Base-by-base conservation (phyloP, 2,329 filamentous ascomycete genomes). In the Calonectria pauciramosa region DNA sequence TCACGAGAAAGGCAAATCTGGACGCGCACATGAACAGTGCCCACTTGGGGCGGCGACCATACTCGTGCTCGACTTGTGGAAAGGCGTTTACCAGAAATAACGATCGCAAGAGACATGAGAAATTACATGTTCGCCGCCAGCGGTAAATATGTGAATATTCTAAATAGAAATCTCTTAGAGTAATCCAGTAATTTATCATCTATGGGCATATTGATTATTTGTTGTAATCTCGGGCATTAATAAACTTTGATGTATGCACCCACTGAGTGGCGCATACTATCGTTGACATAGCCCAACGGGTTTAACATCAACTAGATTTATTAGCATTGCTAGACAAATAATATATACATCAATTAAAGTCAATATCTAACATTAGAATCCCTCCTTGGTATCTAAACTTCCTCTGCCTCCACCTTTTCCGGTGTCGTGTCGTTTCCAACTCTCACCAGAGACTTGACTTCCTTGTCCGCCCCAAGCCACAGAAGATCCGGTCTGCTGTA, bases 1-100 rank as follows among this genome's bases (percentile, higher is more conserved):
- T 87, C 65, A 86, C 85, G 23, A 80, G 86, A 3, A 84, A 82
- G 30, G 82, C 82, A 16, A 84, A 84, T 49, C 78, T 83, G 3
- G 81, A 80, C 7, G 80, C 83, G 0, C 86, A 88, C 70, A 77
- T 83, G 59, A 77, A 82, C 10, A 84, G 82, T 30, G 44, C 41
- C 1, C 86, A 88, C 72, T 82, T 81, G n/a, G 85, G 84, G 1
- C 72, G 82, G 47, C 76, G 79, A n/a, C 83, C 83, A 1, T 82
- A 71, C 65, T 66, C 73, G 13, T 85, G 84, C 70, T 72, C 80
- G 0, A 73, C 54, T 13, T 85, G 84, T 52, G 80, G 78, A 5
- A 84, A 82, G 74, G 77, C 76, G 1, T 86, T 86, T 77, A 79
- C 82, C 13, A 74, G 84, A 64, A 71, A 79, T 4, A 84, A 84